Evolutionary conservation across 1,284 basidiomycete genomes (phyloP), one percentile per base, ranked within the genome.

Genomic region (Cryptococcus amylolentus): DNA sequence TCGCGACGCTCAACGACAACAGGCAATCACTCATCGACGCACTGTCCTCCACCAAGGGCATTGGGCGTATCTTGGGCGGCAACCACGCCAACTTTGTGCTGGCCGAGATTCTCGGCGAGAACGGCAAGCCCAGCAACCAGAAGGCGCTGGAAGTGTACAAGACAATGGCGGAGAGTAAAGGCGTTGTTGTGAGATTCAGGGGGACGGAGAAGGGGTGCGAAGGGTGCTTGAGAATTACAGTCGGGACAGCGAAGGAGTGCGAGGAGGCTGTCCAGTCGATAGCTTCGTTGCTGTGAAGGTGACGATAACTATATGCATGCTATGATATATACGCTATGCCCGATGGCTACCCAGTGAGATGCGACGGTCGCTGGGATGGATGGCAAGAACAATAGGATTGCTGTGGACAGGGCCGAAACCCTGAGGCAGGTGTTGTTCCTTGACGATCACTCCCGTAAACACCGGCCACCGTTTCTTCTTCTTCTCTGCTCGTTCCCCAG

Each of bases 31-130:
- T 94, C 5, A 80, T 86, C 26, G 58, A 71, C 0, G 77, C 79
- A 1, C 78, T 93, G 14, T 67, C 79, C 16, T 56, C 63, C 20
- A 81, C 84, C 16, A 71, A 86, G 10, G 86, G 86, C 0, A 77
- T 97, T 1, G 91, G 91, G 0, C 51, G 74, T 3, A 80, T 85
- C 12, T 84, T 97, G 48, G 95, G 95, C 0, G 85, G 82, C 0
- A 89, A 89, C 75, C 81, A 95, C 70, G 93, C 93, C 41, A 99
- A 99, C 77, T 99, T 99, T 75, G 75, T 98, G 35, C 62, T 98
- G 62, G 83, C 90, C 0, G 89, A 91, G 42, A 81, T 99, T 26
- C 79, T 93, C 6, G 81, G 84, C 49, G 80, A 77, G 37, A 69
- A 69, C 12, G 65, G 79, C 4, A 72, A 77, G 66, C 85, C 87